Percentiles rank a stretch among this genome's conserved stretches.
phyloP scores from a whole-genome alignment of 73 alveolate species.

The Stentor roeselii region DNA sequence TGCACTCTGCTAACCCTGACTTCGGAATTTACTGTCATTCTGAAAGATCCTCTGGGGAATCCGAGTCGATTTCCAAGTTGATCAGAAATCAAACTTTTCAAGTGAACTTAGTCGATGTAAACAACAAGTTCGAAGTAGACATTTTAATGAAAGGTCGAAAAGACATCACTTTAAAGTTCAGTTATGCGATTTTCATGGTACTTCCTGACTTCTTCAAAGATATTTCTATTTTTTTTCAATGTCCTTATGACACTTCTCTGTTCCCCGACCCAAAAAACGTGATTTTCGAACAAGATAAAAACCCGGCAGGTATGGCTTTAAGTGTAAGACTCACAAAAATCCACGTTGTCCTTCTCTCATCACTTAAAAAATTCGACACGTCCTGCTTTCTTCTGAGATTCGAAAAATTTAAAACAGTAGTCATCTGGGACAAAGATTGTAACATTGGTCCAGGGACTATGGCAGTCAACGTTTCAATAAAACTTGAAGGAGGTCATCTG shows the following conservation, averaged over 20 bases:
- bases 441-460: conserved; percentile 7
- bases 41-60: too few species aligned
- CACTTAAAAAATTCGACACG: background rate
- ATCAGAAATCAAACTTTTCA: too few species aligned
- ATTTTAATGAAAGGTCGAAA: background rate
- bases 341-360: background rate
- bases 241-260: background rate
- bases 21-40: background rate
- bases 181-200: background rate
- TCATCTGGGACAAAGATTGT: background rate
- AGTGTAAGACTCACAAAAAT: background rate
- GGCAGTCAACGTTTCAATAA: background rate
- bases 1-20: background rate
- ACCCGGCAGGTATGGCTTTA: conserved; percentile 13
- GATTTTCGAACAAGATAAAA: background rate
- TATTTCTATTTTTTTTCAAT: background rate
- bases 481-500: background rate
- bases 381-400: background rate
- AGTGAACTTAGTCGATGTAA: background rate
- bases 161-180: background rate
- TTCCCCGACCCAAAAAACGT: background rate
- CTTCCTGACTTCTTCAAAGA: background rate
- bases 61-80: too few species aligned
- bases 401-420: background rate
- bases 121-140: background rate